Percentiles rank a stretch among this genome's conserved stretches.
These are phyloP conservation scores for Claviceps pusilla DNA, from an alignment of 2,329 filamentous ascomycete genomes.

Conservation along the genomic window DNA sequence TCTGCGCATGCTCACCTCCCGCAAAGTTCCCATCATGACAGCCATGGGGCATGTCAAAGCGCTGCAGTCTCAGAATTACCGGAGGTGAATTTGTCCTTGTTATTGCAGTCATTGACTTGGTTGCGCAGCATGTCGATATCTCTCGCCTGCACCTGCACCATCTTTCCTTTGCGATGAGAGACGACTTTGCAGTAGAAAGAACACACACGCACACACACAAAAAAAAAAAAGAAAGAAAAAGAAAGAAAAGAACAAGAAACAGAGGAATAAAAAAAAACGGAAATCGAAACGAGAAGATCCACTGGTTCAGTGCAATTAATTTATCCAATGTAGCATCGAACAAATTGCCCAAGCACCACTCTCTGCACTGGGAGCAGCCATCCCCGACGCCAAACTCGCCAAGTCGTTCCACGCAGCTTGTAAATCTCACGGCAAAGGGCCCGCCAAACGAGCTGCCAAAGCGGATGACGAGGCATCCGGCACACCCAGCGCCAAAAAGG, in stretches of 20 bases:
- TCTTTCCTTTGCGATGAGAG: no score
- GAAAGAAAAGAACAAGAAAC: no score
- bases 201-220: no score
- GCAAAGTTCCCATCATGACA: slow-evolving; percentile 43
- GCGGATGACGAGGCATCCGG: background rate
- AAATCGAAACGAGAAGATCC: background rate
- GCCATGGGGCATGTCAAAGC: slow-evolving; percentile 44
- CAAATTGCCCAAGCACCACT: slow-evolving; percentile 38
- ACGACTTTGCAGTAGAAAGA: no score
- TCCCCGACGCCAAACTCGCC: slow-evolving; percentile 34
- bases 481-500: slow-evolving; percentile 15
- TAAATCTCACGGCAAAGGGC: slow-evolving; percentile 34
- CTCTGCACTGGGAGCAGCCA: slow-evolving; percentile 27
- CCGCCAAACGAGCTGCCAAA: slow-evolving; percentile 16
- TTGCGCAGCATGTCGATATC: background rate
- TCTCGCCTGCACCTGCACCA: no score
- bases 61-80: slow-evolving; percentile 38
- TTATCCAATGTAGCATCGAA: slow-evolving; percentile 26
- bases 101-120: background rate
- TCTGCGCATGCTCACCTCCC: slow-evolving; percentile 42
- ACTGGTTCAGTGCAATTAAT: background rate
- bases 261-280: no score
- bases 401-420: slow-evolving; percentile 38
- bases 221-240: no score
- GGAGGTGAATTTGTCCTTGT: slow-evolving; percentile 30